These are phyloP conservation scores for Aspergillus haitiensis DNA, from an alignment of 495 filamentous ascomycete species.

Conservation along the genomic window DNA sequence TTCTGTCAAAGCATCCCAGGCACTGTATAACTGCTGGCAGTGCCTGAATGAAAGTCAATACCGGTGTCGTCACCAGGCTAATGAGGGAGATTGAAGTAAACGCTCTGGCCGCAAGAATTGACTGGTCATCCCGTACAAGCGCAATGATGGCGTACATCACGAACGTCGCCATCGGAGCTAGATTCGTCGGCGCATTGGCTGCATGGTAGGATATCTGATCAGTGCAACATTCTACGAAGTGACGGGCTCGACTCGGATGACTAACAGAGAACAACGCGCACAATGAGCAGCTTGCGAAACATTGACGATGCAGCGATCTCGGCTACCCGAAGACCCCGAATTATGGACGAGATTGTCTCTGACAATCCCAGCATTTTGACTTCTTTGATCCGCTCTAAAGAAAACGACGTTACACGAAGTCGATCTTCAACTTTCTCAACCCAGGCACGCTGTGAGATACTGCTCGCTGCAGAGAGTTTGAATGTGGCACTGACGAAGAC, in stretches of 20 bases:
- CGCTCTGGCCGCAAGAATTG: slow-evolving; percentile 40
- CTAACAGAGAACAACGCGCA: slow-evolving; percentile 4
- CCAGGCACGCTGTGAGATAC: slow-evolving; percentile 1
- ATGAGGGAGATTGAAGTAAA: slow-evolving; percentile 40
- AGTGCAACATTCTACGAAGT: neutral
- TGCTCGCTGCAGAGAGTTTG: slow-evolving; percentile 1
- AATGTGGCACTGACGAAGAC: slow-evolving; percentile 9
- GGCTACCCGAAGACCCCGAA: neutral
- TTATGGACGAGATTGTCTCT: neutral
- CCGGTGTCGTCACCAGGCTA: slow-evolving; percentile 28
- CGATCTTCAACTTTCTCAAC: slow-evolving; percentile 10
- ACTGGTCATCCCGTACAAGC: slow-evolving; percentile 36
- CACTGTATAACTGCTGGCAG: slow-evolving; percentile 24
- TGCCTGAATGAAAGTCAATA: slow-evolving; percentile 28
- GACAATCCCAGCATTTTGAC: slow-evolving; percentile 13
- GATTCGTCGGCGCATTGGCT: slow-evolving; percentile 21
- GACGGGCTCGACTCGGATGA: neutral
- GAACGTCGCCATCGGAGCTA: slow-evolving; percentile 44
- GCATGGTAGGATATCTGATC: slow-evolving; percentile 5
- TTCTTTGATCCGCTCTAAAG: slow-evolving; percentile 8
- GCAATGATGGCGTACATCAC: slow-evolving; percentile 42
- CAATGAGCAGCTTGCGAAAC: slow-evolving; percentile 12
- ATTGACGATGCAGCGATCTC: slow-evolving; percentile 4
- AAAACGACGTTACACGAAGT: neutral
- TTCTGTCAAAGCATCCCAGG: slow-evolving; percentile 32